These are phyloP conservation scores for Nitzschia sp. DNA, from an alignment of 108 stramenopile species.

Conservation along the genomic window DNA sequence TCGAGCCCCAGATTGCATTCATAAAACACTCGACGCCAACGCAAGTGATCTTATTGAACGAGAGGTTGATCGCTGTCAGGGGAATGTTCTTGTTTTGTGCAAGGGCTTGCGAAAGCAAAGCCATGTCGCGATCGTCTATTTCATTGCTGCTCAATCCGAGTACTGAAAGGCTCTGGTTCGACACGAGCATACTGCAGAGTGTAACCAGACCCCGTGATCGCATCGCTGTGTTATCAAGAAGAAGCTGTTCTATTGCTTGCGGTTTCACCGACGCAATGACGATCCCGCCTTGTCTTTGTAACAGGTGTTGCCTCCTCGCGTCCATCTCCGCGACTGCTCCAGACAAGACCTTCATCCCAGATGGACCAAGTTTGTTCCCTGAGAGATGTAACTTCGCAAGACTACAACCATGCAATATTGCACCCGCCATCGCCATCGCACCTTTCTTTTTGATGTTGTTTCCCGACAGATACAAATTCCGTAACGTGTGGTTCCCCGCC, in stretches of 20 bases:
- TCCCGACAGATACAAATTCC: slow-evolving; percentile 68
- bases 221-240: slow-evolving; percentile 56
- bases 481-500: slow-evolving; percentile 58
- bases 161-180: slow-evolving; percentile 56
- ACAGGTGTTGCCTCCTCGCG: slow-evolving; percentile 29
- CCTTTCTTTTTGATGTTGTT: slow-evolving; percentile 64
- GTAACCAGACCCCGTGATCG: slow-evolving; percentile 52
- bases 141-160: slow-evolving; percentile 65
- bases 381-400: slow-evolving; percentile 67
- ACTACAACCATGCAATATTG: slow-evolving; percentile 66
- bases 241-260: slow-evolving; percentile 52
- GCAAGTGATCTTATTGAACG: slow-evolving; percentile 75
- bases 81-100: slow-evolving; percentile 73
- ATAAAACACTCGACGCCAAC: slow-evolving; percentile 81
- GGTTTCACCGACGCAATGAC: slow-evolving; percentile 14
- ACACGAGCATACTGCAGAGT: slow-evolving; percentile 68
- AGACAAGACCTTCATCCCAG: slow-evolving; percentile 63
- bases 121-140: slow-evolving; percentile 64
- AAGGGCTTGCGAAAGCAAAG: slow-evolving; percentile 70
- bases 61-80: slow-evolving; percentile 54
- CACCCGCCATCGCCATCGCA: slow-evolving; percentile 62
- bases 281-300: slow-evolving; percentile 23
- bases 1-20: slow-evolving; percentile 86
- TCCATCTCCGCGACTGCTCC: slow-evolving; percentile 69
- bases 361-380: slow-evolving; percentile 60